phyloP scores from a whole-genome alignment of 257 asterid genomes.

The Solanum chilense region DNA sequence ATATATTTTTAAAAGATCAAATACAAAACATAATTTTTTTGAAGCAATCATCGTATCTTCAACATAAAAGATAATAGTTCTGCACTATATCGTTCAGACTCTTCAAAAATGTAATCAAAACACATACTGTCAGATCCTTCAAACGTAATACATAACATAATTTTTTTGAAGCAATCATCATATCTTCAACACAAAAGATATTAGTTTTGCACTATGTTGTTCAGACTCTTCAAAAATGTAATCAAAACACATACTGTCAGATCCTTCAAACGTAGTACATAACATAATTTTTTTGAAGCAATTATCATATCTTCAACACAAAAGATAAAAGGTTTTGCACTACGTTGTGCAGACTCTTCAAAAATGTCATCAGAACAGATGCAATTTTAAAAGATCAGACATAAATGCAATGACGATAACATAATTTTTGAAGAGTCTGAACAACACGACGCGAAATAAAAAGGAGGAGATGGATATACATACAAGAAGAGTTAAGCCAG shows the following conservation, averaged over 20 bases:
- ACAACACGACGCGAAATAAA: neutral
- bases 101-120: too few relatives aligned
- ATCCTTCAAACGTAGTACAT: too few relatives aligned
- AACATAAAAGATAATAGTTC: neutral
- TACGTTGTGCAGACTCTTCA: neutral
- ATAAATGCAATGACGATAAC: fast-evolving
- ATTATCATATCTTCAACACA: too few relatives aligned
- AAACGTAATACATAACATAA: too few relatives aligned
- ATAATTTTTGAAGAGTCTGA: neutral
- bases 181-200: too few relatives aligned
- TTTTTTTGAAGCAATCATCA: too few relatives aligned
- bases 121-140: too few relatives aligned
- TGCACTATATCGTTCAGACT: neutral
- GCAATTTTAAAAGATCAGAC: neutral
- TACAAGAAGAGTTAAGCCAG: neutral
- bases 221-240: neutral
- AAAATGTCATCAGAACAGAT: too few relatives aligned
- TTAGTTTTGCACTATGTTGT: neutral
- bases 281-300: too few relatives aligned
- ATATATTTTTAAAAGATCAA: too few relatives aligned
- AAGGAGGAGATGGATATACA: neutral
- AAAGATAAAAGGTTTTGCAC: neutral
- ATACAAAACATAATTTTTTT: too few relatives aligned
- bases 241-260: too few relatives aligned
- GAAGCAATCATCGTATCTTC: neutral